phyloP scores from a whole-genome alignment of 2,329 filamentous ascomycete species.

The Penicillium sp. region DNA sequence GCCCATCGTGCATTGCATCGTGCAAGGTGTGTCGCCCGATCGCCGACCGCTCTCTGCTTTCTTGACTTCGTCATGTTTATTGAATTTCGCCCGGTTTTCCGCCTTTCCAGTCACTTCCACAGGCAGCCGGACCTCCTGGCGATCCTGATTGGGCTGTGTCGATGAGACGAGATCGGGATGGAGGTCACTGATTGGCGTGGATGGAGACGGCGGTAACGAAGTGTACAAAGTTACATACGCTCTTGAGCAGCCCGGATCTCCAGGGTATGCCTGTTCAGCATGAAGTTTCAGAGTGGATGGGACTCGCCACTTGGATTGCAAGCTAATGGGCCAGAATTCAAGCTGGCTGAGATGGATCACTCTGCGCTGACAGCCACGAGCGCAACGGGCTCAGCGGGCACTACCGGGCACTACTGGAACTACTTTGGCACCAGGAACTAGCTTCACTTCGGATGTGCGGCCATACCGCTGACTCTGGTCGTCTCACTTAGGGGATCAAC shows the following conservation, averaged over 20 bases:
- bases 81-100: background rate
- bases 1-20: background rate
- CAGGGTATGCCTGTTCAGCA: slow-evolving; percentile 11
- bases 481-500: slow-evolving; percentile 4
- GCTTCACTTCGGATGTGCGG: background rate
- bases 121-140: background rate
- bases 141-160: slow-evolving; percentile 9
- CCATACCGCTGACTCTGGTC: background rate
- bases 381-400: slow-evolving; percentile 3
- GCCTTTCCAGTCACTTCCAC: background rate
- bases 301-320: background rate
- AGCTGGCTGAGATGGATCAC: background rate
- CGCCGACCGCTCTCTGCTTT: background rate
- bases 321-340: background rate
- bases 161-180: background rate
- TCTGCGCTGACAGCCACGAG: background rate
- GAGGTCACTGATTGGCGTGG: slow-evolving; percentile 11
- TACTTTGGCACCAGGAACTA: background rate
- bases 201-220: background rate
- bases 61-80: background rate
- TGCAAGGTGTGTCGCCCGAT: background rate
- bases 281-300: slow-evolving; percentile 6
- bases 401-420: background rate
- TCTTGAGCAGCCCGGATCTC: slow-evolving; percentile 4
- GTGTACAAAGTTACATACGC: slow-evolving; percentile 3